Conservation (phyloP, 1,284 basidiomycete species). For the Sutorius eximius region DNA sequence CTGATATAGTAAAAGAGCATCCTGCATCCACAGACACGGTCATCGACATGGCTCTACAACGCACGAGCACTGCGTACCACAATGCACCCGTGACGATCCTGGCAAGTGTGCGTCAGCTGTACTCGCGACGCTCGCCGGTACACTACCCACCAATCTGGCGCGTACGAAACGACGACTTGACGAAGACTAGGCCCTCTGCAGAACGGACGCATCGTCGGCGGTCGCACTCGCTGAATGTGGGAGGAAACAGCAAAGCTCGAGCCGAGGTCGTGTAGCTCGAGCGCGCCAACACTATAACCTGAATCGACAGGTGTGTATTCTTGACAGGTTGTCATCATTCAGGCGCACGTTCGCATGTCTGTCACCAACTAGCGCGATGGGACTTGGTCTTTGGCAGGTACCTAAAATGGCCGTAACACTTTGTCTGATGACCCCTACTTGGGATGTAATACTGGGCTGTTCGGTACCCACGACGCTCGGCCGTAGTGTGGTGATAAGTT, state of each 20-base stretch:
- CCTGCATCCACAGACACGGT: slow-evolving; percentile 22
- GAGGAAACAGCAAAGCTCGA: neutral
- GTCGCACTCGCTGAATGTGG: neutral
- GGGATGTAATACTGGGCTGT: neutral
- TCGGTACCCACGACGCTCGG: neutral
- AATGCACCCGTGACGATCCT: slow-evolving; percentile 29
- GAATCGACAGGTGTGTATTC: neutral
- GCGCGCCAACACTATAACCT: neutral
- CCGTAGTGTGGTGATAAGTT: too few relatives aligned
- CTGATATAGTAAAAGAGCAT: slow-evolving; percentile 48
- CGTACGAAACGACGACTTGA: slow-evolving; percentile 26
- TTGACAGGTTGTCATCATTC: neutral
- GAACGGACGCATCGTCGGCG: slow-evolving; percentile 10
- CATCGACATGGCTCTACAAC: neutral
- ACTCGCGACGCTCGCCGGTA: neutral
- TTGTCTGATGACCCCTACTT: neutral
- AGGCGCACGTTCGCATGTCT: neutral
- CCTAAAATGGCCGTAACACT: neutral
- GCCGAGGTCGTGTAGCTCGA: neutral
- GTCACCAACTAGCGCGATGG: too few relatives aligned
- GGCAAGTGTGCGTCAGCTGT: neutral
- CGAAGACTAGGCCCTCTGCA: slow-evolving; percentile 18
- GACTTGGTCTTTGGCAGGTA: neutral
- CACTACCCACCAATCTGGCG: slow-evolving; percentile 33
- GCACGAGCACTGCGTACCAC: slow-evolving; percentile 19